Evolutionary conservation across 306 rosid species (phyloP), one percentile per base, ranked within the genome.

Genomic region (Vigna trinervia): DNA sequence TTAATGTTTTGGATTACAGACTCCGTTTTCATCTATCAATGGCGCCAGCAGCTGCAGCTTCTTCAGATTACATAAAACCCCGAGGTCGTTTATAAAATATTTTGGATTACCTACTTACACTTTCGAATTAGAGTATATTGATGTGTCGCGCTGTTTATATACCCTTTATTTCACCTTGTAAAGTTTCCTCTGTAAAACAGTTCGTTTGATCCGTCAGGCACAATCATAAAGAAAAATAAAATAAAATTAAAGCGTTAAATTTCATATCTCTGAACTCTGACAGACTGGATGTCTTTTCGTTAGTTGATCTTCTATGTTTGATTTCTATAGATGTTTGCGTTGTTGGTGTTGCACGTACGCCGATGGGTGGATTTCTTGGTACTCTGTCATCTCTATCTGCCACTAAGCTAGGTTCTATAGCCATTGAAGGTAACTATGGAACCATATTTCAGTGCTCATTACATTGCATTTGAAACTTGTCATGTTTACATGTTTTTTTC

Each of bases 261-360:
- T 63, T 46, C 52, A 61, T 68, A 67, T 78, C 69, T 45, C 19
- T 67, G 46, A 61, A 19, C 30, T 26, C 12, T 39, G 12, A 34
- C 15, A 34, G 13, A 43, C 26, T 14, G 20, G 64, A 54, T 1
- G 39, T 8, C 39, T 64, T 67, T 59, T 23, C 17, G 68, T 39
- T 66, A 30, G 23, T 69, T 78, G 48, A 51, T 74, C 66, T 62
- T 71, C 30, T 78, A 51, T 20, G 54, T 77, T 67, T 83, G 47
- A 60, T 64, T 50, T 84, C 50, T 85, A 60, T 82, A 96, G 99
- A 93, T 96, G 99, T 96, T 79, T 92, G 91, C 89, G 78, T 96
- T 4, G 99, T 96, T 62, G 99, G 99, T 76, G 87, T 92, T 87
- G 98, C 99, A 26, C 93, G 99, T 17, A 96, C 99, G 36, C 99